Base-by-base conservation (phyloP, 129 eudicot species). In the Escallonia herrerae region DNA sequence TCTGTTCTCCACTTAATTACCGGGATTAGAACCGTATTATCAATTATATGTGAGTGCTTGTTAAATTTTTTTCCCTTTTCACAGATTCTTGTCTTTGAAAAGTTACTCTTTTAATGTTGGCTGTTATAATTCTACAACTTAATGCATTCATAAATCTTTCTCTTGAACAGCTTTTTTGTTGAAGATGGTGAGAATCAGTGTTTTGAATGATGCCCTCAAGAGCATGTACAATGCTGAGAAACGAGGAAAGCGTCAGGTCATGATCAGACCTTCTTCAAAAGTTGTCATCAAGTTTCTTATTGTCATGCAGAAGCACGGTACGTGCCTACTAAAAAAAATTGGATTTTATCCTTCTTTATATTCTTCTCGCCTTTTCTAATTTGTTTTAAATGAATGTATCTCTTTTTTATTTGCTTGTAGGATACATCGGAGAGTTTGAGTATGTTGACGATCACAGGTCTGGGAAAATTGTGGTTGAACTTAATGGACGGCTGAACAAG, bases 221-320 rank as follows among this genome's bases (percentile, higher is more conserved):
- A 79, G 84, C 82, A 83, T 83, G 89, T 83, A 83, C 82, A 83
- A 83, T 73, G 91, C 91, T 55, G 91, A 85, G 67, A 85, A 81
- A 82, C 66, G 87, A 45, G 91, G 91, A 47, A 85, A 85, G 64
- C 72, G 91, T 15, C 91, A 85, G 80, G 91, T 85, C 75, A 82
- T 85, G 87, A 73, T 85, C 11, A 85, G 91, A 70, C 91, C 91
- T 3, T 84, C 84, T 6, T 84, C 91, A 3, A 84, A 84, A 77
- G 91, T 81, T 50, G 78, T 84, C 63, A 81, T 84, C 76, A 84
- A 84, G 74, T 84, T 84, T 70, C 87, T 84, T 43, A 43, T 76
- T 55, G 91, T 84, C 22, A 84, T 84, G 91, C 91, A 84, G 58
- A 81, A 84, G 76, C 91, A 84, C 49, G 91, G 91, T 84, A 41